Conservation (phyloP, 73 alveolate genomes). For the Paramecium primaurelia region DNA sequence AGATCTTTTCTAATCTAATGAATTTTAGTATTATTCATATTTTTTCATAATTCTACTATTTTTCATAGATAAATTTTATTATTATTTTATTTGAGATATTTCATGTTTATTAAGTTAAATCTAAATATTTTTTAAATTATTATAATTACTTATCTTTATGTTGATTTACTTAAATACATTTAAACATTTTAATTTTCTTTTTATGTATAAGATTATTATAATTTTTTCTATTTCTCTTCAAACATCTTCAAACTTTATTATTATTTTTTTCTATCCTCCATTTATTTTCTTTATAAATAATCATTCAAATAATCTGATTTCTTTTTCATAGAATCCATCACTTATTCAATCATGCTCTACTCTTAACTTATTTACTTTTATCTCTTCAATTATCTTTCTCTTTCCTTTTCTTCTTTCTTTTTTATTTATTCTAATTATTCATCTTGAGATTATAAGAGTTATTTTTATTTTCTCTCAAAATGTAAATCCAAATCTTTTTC, state of each 20-base stretch:
- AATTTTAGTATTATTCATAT: not conserved
- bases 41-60: not conserved
- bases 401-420: not conserved
- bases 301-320: slow-evolving; percentile 3
- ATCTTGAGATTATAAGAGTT: not conserved
- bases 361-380: not conserved
- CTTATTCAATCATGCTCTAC: not conserved
- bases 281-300: not conserved
- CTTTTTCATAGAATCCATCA: not conserved
- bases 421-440: not conserved
- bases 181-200: not conserved
- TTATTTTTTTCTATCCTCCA: not conserved
- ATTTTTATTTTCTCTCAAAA: not conserved
- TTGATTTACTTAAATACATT: not conserved
- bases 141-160: not conserved
- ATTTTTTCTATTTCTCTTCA: not conserved
- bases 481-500: not conserved
- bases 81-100: not conserved
- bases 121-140: not conserved
- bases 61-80: not conserved
- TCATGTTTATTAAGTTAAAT: not conserved
- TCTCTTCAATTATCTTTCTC: not conserved
- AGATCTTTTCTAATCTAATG: not conserved
- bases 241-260: not conserved
- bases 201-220: not conserved